Base-by-base conservation (phyloP, 192 early-diverging fungal genomes). In the Mortierella claussenii region DNA sequence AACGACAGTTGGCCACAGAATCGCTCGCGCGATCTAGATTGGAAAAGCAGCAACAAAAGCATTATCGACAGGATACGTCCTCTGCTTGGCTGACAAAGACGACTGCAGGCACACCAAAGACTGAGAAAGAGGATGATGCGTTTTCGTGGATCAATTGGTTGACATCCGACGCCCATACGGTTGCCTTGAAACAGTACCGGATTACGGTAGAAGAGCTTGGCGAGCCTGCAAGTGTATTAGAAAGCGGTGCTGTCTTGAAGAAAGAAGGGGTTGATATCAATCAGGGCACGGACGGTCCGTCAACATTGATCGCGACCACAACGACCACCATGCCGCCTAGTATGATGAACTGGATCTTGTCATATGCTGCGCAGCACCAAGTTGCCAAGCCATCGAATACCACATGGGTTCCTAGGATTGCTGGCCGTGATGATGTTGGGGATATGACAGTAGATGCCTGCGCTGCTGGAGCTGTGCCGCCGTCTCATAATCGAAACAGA, bases 171-270 rank as follows among this genome's bases (percentile, higher is more conserved):
- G 12, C 42, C 2, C 2, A 26, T 44, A 18, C 40, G 0, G 30
- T 32, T 8, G 23, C 44, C 3, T 3, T 60, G 23, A 60, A 48
- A 28, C 57, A 30, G 17, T 60, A 60, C 44, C 46, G 27, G 57
- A 48, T 60, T 44, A 60, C 57, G 8, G 30, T 60, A 27, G 57
- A 60, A 31, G 57, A 60, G 30, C 3, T 60, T 4, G 7, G 27
- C 4, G 44, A 60, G 26, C 31, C n/a, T n/a, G n/a, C n/a, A n/a
- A n/a, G n/a, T n/a, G n/a, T n/a, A n/a, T n/a, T n/a, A n/a, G n/a
- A n/a, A n/a, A n/a, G n/a, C n/a, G n/a, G n/a, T n/a, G n/a, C n/a
- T n/a, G n/a, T n/a, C n/a, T n/a, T n/a, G n/a, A n/a, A n/a, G n/a
- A n/a, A n/a, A n/a, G n/a, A n/a, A n/a, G n/a, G n/a, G n/a, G n/a